These are phyloP conservation scores for Erodium maritimum DNA, from an alignment of 345 rosid species.

Conservation along the genomic window DNA sequence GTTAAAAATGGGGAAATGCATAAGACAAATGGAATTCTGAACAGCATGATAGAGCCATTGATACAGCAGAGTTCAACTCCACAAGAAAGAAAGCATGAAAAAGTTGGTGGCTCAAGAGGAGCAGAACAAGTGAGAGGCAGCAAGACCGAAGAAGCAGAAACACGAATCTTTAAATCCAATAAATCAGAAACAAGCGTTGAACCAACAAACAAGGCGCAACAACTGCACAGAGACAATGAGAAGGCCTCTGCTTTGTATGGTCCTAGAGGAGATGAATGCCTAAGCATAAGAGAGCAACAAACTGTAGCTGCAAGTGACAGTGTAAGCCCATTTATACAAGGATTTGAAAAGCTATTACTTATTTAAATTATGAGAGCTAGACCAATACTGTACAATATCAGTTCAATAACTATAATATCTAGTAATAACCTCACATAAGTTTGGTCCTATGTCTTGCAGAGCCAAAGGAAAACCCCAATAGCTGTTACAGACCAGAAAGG, in stretches of 20 bases:
- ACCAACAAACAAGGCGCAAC: slow-evolving; percentile 8
- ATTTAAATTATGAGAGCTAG: neutral
- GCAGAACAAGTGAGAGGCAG: too few relatives aligned
- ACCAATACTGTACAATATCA: too few relatives aligned
- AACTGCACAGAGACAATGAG: slow-evolving; percentile 19
- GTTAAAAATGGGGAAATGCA: slow-evolving; percentile 23
- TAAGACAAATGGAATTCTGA: slow-evolving; percentile 19
- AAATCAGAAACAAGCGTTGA: too few relatives aligned
- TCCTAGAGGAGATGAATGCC: slow-evolving; percentile 15
- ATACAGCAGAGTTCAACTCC: slow-evolving; percentile 16
- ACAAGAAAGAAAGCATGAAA: slow-evolving; percentile 27
- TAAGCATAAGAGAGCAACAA: slow-evolving; percentile 17
- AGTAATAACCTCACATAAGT: too few relatives aligned
- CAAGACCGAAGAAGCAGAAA: too few relatives aligned
- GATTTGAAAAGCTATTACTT: slow-evolving; percentile 3
- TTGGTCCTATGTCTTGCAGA: too few relatives aligned
- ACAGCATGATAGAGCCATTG: slow-evolving; percentile 19
- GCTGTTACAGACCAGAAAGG: too few relatives aligned
- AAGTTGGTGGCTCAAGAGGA: neutral
- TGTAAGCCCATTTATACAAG: slow-evolving; percentile 27
- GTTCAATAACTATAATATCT: too few relatives aligned
- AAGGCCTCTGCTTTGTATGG: slow-evolving; percentile 17
- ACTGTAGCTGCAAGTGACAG: slow-evolving; percentile 19
- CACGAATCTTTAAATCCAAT: too few relatives aligned
- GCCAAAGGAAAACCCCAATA: too few relatives aligned